Evolutionary conservation across 2,329 filamentous ascomycete genomes (phyloP).

Genomic region (Colletotrichum camelliae): DNA sequence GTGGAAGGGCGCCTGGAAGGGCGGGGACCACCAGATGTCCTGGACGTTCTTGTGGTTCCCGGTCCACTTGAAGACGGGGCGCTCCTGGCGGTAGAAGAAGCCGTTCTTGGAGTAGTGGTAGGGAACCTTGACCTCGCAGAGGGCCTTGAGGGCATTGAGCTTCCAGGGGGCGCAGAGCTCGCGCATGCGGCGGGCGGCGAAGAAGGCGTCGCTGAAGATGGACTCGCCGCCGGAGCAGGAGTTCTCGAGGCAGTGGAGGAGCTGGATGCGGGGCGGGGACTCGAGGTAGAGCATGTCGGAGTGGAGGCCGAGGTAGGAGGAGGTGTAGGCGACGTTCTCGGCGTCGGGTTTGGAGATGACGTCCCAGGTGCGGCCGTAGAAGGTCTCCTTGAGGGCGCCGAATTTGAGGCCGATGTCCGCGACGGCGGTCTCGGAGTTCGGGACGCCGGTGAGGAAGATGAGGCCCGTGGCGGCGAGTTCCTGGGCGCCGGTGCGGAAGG

Average conservation of each 20-base stretch:
- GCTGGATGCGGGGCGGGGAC: constrained; percentile 80
- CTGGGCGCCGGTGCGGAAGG: constrained; percentile 66
- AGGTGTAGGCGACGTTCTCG: constrained; percentile 93
- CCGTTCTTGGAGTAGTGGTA: constrained; percentile 75
- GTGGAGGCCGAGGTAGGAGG: constrained; percentile 81
- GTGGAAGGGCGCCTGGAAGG: constrained; percentile 71
- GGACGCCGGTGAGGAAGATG: constrained; percentile 78
- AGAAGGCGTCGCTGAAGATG: constrained; percentile 80
- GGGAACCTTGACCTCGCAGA: constrained; percentile 53
- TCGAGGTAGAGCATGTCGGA: constrained; percentile 91
- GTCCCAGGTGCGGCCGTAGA: constrained; percentile 92
- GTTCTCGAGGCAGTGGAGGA: constrained; percentile 89
- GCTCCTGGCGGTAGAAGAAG: constrained; percentile 64
- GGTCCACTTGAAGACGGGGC: constrained; percentile 49
- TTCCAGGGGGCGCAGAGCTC: constrained; percentile 10
- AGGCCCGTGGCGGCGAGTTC: constrained; percentile 73
- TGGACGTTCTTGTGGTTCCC: constrained; percentile 25
- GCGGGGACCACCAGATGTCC: constrained; percentile 71
- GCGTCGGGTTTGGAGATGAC: constrained; percentile 82
- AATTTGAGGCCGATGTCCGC: constrained; percentile 73
- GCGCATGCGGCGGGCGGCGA: constrained; percentile 55
- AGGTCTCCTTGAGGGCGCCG: constrained; percentile 81
- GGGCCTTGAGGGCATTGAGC: constrained; percentile 44
- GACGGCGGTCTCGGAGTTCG: constrained; percentile 69
- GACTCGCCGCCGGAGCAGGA: constrained; percentile 82